Evolutionary conservation across 768 basidiomycete genomes (phyloP).

Genomic region (Russula earlei): DNA sequence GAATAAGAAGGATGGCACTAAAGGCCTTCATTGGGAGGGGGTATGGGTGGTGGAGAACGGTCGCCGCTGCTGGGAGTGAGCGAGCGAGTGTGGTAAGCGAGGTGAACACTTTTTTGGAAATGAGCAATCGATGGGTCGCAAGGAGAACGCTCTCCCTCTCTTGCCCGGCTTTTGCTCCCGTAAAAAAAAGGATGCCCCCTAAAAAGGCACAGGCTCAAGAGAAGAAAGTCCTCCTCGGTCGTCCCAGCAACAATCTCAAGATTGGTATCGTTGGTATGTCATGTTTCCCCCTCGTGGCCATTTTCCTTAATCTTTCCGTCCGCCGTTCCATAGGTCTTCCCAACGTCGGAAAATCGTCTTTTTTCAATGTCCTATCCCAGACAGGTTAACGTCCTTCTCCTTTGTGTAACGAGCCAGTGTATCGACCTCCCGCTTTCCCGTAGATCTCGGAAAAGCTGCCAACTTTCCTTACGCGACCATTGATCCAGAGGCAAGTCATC

Average conservation of each 20-base stretch:
- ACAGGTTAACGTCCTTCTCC: constrained; percentile 62
- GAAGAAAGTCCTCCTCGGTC: constrained; percentile 81
- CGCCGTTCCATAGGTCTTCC: constrained; percentile 54
- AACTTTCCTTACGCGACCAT: constrained; percentile 97
- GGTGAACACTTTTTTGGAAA: constrained; percentile 5
- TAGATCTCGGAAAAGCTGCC: constrained; percentile 87
- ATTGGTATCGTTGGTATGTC: constrained; percentile 94
- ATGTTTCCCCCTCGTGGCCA: too few relatives aligned
- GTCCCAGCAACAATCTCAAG: constrained; percentile 95
- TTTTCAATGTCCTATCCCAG: constrained; percentile 93
- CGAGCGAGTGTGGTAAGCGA: neutral
- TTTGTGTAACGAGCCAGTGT: constrained; percentile 5
- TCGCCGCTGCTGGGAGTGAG: neutral
- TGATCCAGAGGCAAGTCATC: constrained; percentile 57
- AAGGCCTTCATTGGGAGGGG: constrained; percentile 16
- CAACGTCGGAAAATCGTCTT: constrained; percentile 98
- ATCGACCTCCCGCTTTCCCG: constrained; percentile 15
- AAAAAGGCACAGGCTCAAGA: constrained; percentile 71
- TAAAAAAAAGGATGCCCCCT: constrained; percentile 78
- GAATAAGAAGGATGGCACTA: constrained; percentile 11
- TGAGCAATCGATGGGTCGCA: constrained; percentile 20
- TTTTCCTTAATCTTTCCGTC: constrained; percentile 10
- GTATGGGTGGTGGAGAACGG: neutral
- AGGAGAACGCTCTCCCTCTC: constrained; percentile 32
- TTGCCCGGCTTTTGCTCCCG: constrained; percentile 25